Conservation (phyloP, 768 basidiomycete species). For the Tulasnella sp. region DNA sequence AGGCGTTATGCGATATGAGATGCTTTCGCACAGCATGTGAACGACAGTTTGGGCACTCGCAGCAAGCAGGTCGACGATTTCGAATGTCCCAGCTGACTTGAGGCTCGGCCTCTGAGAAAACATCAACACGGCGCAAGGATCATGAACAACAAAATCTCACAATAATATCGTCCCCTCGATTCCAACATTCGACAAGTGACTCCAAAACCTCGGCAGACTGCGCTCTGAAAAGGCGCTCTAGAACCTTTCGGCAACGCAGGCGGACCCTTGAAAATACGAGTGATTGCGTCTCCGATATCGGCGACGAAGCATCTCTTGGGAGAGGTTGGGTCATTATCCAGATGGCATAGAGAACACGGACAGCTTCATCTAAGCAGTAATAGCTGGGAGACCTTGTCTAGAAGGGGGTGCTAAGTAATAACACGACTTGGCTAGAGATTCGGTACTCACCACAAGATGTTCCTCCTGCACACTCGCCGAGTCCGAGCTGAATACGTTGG, state of each 20-base stretch:
- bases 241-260: conserved; percentile 61
- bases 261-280: conserved; percentile 61
- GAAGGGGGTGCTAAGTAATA: background rate
- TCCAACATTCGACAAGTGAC: conserved; percentile 78
- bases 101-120: background rate
- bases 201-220: conserved; percentile 78
- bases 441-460: conserved; percentile 41
- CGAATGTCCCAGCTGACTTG: conserved; percentile 53
- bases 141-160: conserved; percentile 1
- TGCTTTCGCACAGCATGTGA: conserved; percentile 81
- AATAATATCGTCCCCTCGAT: conserved; percentile 43
- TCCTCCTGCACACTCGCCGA: conserved; percentile 13
- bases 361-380: conserved; percentile 68
- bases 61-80: conserved; percentile 74
- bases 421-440: conserved; percentile 1
- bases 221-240: conserved; percentile 80
- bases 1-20: conserved; percentile 50
- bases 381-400: conserved; percentile 70
- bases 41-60: conserved; percentile 81
- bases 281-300: conserved; percentile 55
- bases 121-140: background rate
- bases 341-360: conserved; percentile 66
- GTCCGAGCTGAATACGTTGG: conserved; percentile 84
- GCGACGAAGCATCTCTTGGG: conserved; percentile 29
- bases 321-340: conserved; percentile 43